A percentile compares a stretch with the other conserved stretches of the same genome.
These are phyloP conservation scores for Aureobasidium uvarum DNA, from an alignment of 2,329 filamentous ascomycete species.

Conservation along the genomic window DNA sequence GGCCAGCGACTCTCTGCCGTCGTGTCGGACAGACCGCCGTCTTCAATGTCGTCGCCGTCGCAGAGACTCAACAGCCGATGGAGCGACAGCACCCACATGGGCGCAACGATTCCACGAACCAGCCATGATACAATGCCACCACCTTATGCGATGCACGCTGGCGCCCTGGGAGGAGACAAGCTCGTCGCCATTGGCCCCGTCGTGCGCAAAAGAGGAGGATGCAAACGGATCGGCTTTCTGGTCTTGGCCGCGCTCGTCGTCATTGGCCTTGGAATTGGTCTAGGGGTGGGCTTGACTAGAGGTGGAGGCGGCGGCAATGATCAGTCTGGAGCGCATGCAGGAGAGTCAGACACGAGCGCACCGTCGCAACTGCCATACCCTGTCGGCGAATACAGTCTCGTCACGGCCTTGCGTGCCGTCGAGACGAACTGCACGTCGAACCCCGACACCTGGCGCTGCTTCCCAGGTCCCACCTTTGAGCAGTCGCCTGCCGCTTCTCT, in stretches of 20 bases:
- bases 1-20: constrained; percentile 45
- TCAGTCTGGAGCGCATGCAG: constrained; percentile 27
- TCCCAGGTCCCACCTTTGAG: constrained; percentile 55
- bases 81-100: constrained; percentile 12
- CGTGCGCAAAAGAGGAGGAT: constrained; percentile 37
- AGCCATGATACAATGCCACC: constrained; percentile 27
- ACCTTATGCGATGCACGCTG: constrained; percentile 19
- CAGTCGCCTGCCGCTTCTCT: constrained; percentile 43
- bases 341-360: constrained; percentile 23
- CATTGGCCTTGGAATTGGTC: constrained; percentile 42
- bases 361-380: constrained; percentile 51
- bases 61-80: neutral
- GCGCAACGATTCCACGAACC: constrained; percentile 5
- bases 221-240: constrained; percentile 41
- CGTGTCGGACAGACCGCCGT: constrained; percentile 36
- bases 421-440: constrained; percentile 59
- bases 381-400: constrained; percentile 60
- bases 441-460: constrained; percentile 61
- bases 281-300: constrained; percentile 38
- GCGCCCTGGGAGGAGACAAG: constrained; percentile 7
- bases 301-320: neutral
- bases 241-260: constrained; percentile 36
- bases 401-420: constrained; percentile 56
- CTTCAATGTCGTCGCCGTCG: constrained; percentile 6
- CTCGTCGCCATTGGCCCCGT: neutral